Evolutionary conservation across 2,329 filamentous ascomycete species (phyloP), one percentile per base, ranked within the genome.

Genomic region (Coleophoma cylindrospora): DNA sequence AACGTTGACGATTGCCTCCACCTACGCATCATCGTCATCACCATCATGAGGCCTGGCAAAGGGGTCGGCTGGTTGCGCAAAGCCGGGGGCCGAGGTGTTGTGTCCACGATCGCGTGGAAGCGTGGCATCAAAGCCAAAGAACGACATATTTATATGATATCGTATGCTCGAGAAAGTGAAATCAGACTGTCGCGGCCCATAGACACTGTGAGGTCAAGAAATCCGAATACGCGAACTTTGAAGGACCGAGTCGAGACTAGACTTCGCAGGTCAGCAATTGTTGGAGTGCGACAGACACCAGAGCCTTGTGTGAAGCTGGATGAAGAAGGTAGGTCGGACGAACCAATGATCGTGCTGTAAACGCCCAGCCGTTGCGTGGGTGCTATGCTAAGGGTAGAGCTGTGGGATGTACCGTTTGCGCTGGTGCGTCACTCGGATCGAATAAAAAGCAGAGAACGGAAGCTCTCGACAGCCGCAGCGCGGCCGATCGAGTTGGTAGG

Each of bases 81-180:
- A 97, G 64, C 91, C 90, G 48, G 87, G 82, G 36, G 84, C 86
- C 49, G 78, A 75, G 61, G 76, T 71, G 61, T 87, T 83, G 65
- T 91, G 87, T 59, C 80, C 74, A 48, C 70, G 68, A 67, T 84
- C 81, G 65, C 76, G 73, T 46, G 82, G 82, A 32, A 84, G 79
- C 55, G 77, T 79, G 50, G 86, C 76, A 66, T 95, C 86, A 70
- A 95, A 91, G 59, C 89, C 89, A 71, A 96, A 96, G 76, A 96
- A 96, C 34, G 91, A 91, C 91, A 96, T 94, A 59, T 57, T 45
- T 41, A 22, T 38, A 19, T 47, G 12, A 40, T n/a, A 38, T 19
- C 22, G 19, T 38, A 14, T 22, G 34, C 27, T 13, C 19, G 43
- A 17, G 32, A 19, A 17, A 22, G 27, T 3, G 15, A 34, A 5